These are phyloP conservation scores for Naganishia antarctica DNA, from an alignment of 768 basidiomycete genomes.

Conservation along the genomic window DNA sequence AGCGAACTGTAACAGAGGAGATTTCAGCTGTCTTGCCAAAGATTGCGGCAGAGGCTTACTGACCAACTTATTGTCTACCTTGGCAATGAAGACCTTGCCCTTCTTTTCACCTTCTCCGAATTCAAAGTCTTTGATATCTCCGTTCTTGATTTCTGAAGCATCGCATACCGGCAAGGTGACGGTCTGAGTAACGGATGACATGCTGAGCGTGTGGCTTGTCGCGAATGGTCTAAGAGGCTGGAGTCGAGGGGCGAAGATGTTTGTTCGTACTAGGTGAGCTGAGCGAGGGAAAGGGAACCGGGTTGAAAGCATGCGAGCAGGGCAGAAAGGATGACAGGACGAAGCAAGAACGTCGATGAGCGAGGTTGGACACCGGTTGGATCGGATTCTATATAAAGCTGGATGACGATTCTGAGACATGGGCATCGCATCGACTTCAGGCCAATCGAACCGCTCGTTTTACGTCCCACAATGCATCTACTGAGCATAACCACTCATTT, in stretches of 20 bases:
- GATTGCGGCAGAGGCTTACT: constrained; percentile 39
- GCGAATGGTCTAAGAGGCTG: constrained; percentile 4
- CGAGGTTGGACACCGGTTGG: too few species aligned
- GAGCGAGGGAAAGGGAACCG: not conserved
- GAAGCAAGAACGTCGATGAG: too few species aligned
- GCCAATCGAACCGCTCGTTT: too few species aligned
- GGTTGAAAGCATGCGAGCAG: not conserved
- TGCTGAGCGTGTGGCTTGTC: not conserved
- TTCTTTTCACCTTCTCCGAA: constrained; percentile 59
- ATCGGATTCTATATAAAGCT: too few species aligned
- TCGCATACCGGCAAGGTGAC: constrained; percentile 57
- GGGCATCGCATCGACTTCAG: too few species aligned
- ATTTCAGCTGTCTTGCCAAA: not conserved
- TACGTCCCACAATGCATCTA: too few species aligned
- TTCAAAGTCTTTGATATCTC: constrained; percentile 73
- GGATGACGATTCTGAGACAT: too few species aligned
- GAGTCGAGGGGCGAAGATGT: not conserved
- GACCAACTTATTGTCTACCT: constrained; percentile 65
- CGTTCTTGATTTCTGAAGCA: constrained; percentile 60
- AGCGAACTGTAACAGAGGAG: constrained; percentile 49
- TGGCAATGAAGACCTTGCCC: constrained; percentile 68
- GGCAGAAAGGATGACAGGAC: too few species aligned
- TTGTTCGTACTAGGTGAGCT: not conserved
- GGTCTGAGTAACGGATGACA: constrained; percentile 40
- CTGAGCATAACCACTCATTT: too few species aligned